phyloP scores from a whole-genome alignment of 202 grass and related monocot genomes.

The Hordeum pubiflorum region DNA sequence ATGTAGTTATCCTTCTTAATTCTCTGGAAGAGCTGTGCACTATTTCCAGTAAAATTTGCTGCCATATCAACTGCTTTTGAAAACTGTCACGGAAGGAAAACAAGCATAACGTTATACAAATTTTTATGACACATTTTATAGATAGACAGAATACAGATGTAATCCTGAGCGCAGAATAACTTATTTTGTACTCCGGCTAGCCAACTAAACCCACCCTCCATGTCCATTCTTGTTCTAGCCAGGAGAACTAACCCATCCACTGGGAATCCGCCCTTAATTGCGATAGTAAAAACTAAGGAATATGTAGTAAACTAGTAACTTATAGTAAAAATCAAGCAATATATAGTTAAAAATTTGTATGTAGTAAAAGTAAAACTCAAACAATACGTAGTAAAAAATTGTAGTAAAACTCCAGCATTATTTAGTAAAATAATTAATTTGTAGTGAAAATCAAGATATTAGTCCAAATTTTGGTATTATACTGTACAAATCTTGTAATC shows the following conservation, averaged over 20 bases:
- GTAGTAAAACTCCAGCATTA: not conserved
- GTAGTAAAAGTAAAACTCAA: not conserved
- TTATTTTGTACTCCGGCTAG: not conserved
- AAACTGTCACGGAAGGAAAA: slow-evolving; percentile 51
- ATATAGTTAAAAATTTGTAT: not conserved
- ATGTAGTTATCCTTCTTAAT: slow-evolving; percentile 83
- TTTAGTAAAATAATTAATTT: not conserved
- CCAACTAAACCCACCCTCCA: not conserved
- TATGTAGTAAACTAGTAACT: not conserved
- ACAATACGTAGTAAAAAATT: not conserved
- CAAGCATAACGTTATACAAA: slow-evolving; percentile 18
- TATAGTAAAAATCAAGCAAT: not conserved
- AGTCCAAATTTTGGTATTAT: not conserved
- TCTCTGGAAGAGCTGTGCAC: slow-evolving; percentile 44
- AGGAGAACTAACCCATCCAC: not conserved
- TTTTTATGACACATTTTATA: not conserved
- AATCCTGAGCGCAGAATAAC: not conserved
- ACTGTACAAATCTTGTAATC: not conserved
- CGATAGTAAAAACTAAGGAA: not conserved
- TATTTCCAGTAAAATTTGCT: slow-evolving; percentile 63
- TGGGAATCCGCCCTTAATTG: not conserved
- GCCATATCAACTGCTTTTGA: slow-evolving; percentile 77
- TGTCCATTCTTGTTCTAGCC: not conserved
- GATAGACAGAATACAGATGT: not conserved
- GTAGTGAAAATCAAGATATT: not conserved